Evolutionary conservation across 1,284 basidiomycete species (phyloP).

Genomic region (Rhizopogon hawkerae): DNA sequence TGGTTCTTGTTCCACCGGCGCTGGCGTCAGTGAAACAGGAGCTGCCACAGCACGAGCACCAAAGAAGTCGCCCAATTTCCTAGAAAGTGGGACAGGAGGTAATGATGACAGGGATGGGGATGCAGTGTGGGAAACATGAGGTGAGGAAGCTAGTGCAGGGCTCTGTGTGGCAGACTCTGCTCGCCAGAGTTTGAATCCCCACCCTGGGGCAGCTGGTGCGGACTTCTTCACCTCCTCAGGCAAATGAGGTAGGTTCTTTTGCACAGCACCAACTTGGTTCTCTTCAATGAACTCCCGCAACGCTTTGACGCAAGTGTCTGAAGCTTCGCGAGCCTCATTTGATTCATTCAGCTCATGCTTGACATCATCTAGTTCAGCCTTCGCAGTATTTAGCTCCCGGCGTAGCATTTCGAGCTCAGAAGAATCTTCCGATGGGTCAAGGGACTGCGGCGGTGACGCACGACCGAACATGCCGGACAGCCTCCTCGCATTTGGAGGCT

Average conservation of each 20-base stretch:
- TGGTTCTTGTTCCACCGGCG: slow-evolving; percentile 32
- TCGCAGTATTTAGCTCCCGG: slow-evolving; percentile 51
- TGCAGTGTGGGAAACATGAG: slow-evolving; percentile 28
- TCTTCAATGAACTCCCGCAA: slow-evolving; percentile 81
- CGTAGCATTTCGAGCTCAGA: slow-evolving; percentile 50
- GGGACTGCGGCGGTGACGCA: slow-evolving; percentile 32
- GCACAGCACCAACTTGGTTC: slow-evolving; percentile 45
- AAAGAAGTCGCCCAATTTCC: slow-evolving; percentile 65
- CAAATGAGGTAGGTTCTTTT: slow-evolving; percentile 18
- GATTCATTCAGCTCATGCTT: slow-evolving; percentile 65
- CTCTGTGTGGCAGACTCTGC: slow-evolving; percentile 28
- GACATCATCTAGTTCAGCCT: slow-evolving; percentile 53
- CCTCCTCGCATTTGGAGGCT: slow-evolving; percentile 14
- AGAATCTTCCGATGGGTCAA: slow-evolving; percentile 27
- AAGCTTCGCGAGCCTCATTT: slow-evolving; percentile 77
- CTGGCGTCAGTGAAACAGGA: slow-evolving; percentile 20
- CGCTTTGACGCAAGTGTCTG: slow-evolving; percentile 76
- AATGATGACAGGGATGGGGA: slow-evolving; percentile 12
- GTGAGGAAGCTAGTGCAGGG: slow-evolving; percentile 16
- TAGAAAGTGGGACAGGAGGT: slow-evolving; percentile 37
- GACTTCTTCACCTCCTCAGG: slow-evolving; percentile 37
- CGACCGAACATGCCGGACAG: slow-evolving; percentile 48
- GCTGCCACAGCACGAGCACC: slow-evolving; percentile 33
- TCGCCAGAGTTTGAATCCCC: slow-evolving; percentile 65
- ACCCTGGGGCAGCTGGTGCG: slow-evolving; percentile 26